phyloP scores from a whole-genome alignment of 805 yeast species.

The Myxozyma monticola region DNA sequence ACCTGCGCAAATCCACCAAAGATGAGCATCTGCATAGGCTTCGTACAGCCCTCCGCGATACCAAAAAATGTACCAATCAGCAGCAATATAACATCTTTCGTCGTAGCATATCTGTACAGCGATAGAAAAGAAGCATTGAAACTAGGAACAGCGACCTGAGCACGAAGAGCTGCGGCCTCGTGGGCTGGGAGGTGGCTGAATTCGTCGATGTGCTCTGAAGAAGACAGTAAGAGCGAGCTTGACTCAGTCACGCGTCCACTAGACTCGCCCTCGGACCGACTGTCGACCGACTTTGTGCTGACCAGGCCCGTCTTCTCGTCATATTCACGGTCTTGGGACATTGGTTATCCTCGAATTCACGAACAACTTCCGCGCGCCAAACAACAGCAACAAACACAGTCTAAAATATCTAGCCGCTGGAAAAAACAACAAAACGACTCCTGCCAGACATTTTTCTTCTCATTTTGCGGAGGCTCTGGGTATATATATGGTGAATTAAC shows the following conservation, averaged over 20 bases:
- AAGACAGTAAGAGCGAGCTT: not conserved
- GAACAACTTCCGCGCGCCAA: too few relatives aligned
- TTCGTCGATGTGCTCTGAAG: conserved; percentile 10
- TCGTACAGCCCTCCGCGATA: conserved; percentile 41
- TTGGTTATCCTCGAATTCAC: too few relatives aligned
- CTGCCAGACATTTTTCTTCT: too few relatives aligned
- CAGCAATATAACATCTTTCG: conserved; percentile 5
- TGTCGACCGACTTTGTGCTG: too few relatives aligned
- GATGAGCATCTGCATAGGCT: conserved; percentile 35
- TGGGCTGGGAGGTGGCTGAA: conserved; percentile 34
- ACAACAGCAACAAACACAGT: too few relatives aligned
- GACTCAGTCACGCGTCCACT: not conserved
- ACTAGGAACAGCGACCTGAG: conserved; percentile 35
- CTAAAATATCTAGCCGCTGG: too few relatives aligned
- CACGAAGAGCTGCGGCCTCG: conserved; percentile 39
- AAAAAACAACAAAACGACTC: too few relatives aligned
- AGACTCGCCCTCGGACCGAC: not conserved
- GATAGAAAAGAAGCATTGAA: conserved; percentile 32
- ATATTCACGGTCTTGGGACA: too few relatives aligned
- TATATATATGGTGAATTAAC: too few relatives aligned
- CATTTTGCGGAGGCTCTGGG: too few relatives aligned
- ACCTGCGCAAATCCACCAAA: conserved; percentile 20
- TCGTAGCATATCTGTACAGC: conserved; percentile 39
- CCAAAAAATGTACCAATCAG: conserved; percentile 33
- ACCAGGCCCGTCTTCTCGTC: too few relatives aligned